Base-by-base conservation (phyloP, 768 basidiomycete genomes). In the Tylopilus intermedius region DNA sequence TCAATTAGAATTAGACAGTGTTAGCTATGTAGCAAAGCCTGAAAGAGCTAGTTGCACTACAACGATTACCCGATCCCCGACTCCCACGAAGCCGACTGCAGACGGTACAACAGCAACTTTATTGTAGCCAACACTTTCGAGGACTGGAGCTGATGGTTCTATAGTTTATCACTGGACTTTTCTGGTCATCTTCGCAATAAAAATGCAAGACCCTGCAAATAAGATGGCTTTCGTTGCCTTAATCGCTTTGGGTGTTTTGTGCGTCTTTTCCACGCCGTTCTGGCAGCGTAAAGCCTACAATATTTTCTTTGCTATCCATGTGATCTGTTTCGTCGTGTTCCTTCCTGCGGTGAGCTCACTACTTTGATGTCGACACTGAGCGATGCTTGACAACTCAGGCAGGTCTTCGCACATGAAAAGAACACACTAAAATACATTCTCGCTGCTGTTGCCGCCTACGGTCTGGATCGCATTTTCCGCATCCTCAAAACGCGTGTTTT, bases 391-490 rank as follows among this genome's bases (percentile, higher is more conserved):
- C 38, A 35, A 42, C 42, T 37, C 14, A 57, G 50, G 21, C 41
- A 70, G 68, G 65, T 57, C 9, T 67, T 61, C 24, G 53, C 57
- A 7, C 68, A 70, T 1, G 58, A 60, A 47, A 18, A 5, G 13
- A 2, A n/a, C 4, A 65, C 74, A 8, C 47, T 76, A 3, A 75
- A 72, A 11, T 82, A 76, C 62, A 68, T 76, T 14, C 6, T 74
- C 14, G 69, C 72, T 14, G 74, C 71, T 0, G 57, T 62, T 27
- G 71, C 58, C 5, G 62, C 76, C 46, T 79, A 80, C 55, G 67
- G 61, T 13, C 54, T 79, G 27, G 82, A 83, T 54, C 75, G 73
- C 42, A 13, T 78, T 37, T 47, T 71, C 14, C 76, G 81, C n/a
- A 45, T 77, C 38, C 24, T 72, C 57, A 79, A 77, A 53, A 78